Percentiles rank a stretch among this genome's conserved stretches.
phyloP scores from a whole-genome alignment of 495 filamentous ascomycete genomes.

The Haplographium delicatum region DNA sequence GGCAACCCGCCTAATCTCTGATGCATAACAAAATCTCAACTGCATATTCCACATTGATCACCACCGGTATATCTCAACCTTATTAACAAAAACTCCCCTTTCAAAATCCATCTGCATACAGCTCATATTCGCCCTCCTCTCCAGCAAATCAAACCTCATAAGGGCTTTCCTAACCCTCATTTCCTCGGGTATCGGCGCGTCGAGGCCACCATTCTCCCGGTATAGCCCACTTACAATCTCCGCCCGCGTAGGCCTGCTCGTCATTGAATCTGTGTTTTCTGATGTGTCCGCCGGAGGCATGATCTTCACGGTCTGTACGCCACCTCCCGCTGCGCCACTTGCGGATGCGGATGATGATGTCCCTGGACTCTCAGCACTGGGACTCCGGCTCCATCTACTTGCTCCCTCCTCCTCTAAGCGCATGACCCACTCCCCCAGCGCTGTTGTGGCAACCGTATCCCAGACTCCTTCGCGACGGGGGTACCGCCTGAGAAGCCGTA shows the following conservation, averaged over 20 bases:
- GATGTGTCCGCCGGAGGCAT: too few species aligned
- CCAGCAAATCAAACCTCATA: conserved; percentile 12
- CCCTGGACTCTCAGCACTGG: too few species aligned
- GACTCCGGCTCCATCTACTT: neutral
- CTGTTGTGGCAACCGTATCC: conserved; percentile 35
- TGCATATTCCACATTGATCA: neutral
- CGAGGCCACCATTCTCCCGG: too few species aligned
- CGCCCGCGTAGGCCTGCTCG: too few species aligned
- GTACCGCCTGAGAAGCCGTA: conserved; percentile 31
- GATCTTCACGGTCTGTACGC: too few species aligned
- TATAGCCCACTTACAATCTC: too few species aligned
- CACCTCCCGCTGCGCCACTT: neutral
- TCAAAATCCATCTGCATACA: conserved; percentile 13
- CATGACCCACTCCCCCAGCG: conserved; percentile 34
- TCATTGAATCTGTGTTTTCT: too few species aligned
- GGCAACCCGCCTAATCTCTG: too few species aligned
- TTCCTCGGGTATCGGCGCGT: conserved; percentile 11
- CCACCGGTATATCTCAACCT: conserved; percentile 4
- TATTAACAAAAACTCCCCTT: conserved; percentile 3
- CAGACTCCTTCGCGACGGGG: conserved; percentile 42
- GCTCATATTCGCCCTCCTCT: conserved; percentile 3
- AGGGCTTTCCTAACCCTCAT: conserved; percentile 12
- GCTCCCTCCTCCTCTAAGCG: conserved; percentile 36
- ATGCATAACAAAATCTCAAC: neutral
- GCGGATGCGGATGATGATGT: too few species aligned